These are phyloP conservation scores for Berberis vulgaris DNA, from an alignment of 164 flowering plant genomes.

Conservation along the genomic window DNA sequence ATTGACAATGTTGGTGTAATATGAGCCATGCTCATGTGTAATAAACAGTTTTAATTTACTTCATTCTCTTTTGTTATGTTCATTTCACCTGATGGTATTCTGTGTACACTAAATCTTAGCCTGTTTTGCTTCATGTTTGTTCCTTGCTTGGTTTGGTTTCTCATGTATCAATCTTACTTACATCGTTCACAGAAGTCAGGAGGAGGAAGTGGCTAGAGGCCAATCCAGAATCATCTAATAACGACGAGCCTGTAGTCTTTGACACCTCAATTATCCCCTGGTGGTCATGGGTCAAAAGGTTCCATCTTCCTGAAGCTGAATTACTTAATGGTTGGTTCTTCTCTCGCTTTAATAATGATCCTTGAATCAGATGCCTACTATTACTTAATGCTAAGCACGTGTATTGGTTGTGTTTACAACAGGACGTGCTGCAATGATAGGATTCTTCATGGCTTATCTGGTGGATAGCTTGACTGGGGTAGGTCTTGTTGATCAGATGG, in stretches of 20 bases:
- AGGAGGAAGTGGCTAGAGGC: slow-evolving; percentile 88
- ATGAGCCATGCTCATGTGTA: too few species aligned
- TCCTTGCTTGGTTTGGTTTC: slow-evolving; percentile 1
- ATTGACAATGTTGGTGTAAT: too few species aligned
- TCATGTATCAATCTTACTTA: slow-evolving; percentile 6
- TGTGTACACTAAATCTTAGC: neutral
- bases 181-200: slow-evolving; percentile 62
- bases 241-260: slow-evolving; percentile 72
- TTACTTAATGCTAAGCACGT: slow-evolving; percentile 1
- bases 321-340: slow-evolving; percentile 68
- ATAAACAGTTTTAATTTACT: too few species aligned
- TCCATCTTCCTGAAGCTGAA: slow-evolving; percentile 97
- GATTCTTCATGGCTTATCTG: slow-evolving; percentile 95
- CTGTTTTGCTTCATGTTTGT: neutral
- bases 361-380: neutral
- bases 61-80: slow-evolving; percentile 5
- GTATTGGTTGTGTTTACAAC: slow-evolving; percentile 7
- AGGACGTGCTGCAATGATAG: slow-evolving; percentile 98
- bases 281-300: slow-evolving; percentile 98
- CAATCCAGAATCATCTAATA: slow-evolving; percentile 84
- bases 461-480: slow-evolving; percentile 97
- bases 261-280: slow-evolving; percentile 94
- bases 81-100: neutral
- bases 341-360: slow-evolving; percentile 2
- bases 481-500: slow-evolving; percentile 94